A percentile compares a stretch with the other conserved stretches of the same genome.
These are phyloP conservation scores for Thraustochytrium striatum DNA, from an alignment of 352 stramenopile species.

Conservation along the genomic window DNA sequence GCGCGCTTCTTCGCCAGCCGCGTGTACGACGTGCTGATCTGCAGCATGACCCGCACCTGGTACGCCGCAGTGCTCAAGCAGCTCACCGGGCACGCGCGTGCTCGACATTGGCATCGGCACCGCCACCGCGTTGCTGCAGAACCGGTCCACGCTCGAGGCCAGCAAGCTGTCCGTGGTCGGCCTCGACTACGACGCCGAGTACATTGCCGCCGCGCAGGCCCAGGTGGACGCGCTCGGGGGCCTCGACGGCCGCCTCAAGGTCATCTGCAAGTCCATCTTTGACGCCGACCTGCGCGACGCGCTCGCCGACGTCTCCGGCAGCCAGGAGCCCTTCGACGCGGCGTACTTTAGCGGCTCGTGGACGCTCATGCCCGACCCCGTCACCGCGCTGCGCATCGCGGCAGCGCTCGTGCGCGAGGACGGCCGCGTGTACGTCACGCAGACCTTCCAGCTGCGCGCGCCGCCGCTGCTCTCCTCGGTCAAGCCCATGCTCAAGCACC, in stretches of 20 bases:
- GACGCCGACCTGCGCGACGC: conserved; percentile 55
- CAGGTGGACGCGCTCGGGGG: conserved; percentile 57
- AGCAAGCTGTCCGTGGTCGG: conserved; percentile 73
- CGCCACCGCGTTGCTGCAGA: conserved; percentile 65
- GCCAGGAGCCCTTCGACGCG: conserved; percentile 69
- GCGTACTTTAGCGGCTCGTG: conserved; percentile 85
- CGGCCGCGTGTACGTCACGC: conserved; percentile 75
- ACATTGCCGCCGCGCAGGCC: conserved; percentile 67
- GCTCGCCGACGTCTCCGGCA: conserved; percentile 34
- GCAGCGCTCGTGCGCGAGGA: conserved; percentile 63
- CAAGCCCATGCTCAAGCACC: conserved; percentile 83
- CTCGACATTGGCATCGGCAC: conserved; percentile 84
- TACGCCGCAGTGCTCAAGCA: conserved; percentile 72
- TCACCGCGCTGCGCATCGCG: conserved; percentile 68
- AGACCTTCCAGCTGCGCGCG: conserved; percentile 74
- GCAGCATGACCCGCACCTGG: conserved; percentile 78
- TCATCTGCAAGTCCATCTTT: conserved; percentile 74
- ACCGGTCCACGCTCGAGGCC: conserved; percentile 61
- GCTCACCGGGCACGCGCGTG: conserved; percentile 61
- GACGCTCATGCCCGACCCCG: conserved; percentile 81
- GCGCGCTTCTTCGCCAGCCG: conserved; percentile 65
- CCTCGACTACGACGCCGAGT: conserved; percentile 80
- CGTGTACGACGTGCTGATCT: conserved; percentile 80
- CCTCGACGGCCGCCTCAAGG: conserved; percentile 61
- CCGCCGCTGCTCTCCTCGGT: conserved; percentile 60